Evolutionary conservation across 768 basidiomycete genomes (phyloP), one percentile per base, ranked within the genome.

Genomic region (Baorangia bicolor): DNA sequence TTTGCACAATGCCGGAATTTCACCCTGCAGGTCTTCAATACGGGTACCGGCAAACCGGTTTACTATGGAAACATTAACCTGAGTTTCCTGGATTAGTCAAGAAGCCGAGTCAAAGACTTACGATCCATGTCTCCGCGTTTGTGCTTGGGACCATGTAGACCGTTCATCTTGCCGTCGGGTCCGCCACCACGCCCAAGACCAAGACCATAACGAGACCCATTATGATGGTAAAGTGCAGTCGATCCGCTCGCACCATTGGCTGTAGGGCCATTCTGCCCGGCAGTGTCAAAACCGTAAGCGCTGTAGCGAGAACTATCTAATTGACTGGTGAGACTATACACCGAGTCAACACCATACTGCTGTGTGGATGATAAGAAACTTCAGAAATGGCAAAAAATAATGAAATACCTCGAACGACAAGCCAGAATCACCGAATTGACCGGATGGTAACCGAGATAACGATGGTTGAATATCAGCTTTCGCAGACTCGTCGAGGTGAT

Each of bases 11-110:
- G 84, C 78, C 14, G 94, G 86, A 56, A 99, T 96, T 73, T 99
- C 96, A 55, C 96, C 96, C 62, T 90, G 88, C 23, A 99, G 77
- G 66, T 99, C 97, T 69, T 99, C 97, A 51, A 99, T 79, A 40
- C 94, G 87, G 30, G 94, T 95, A 8, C 96, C 96, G 30, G 96
- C 88, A 69, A 98, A 99, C 6, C 97, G 88, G 76, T 99, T 99
- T 74, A 95, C 94, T 94, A 16, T 2, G 20, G 18, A 43, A 21
- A 47, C 7, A 6, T 38, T 48, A 42, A 49, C 31, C 9, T 41
- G 38, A 46, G 34, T 49, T 42, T 30, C 27, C 49, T 10, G 6
- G 47, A n/a, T 54, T 30, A 6, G 25, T 16, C 12, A 37, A 31
- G 3, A 18, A 45, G 37, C 9, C 7, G 4, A 40, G 8, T 16